Percentiles rank a stretch among this genome's conserved stretches.
Conservation (phyloP, 2,329 filamentous ascomycete genomes). For the Exophiala bonariae region DNA sequence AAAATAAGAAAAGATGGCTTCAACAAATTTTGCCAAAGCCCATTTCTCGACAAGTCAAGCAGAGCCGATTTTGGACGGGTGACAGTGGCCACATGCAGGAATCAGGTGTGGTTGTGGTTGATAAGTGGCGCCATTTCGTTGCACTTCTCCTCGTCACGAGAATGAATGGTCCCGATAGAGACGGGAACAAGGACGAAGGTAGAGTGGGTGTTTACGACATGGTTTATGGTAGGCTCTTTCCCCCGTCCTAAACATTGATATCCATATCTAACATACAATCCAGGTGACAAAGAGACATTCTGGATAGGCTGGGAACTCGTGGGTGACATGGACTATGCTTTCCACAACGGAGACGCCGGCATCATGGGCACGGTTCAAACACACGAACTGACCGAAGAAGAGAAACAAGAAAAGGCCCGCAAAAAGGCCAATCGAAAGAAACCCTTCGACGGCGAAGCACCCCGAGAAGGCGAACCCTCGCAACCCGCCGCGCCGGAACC, state of each 20-base stretch:
- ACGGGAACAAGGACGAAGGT: conserved; percentile 39
- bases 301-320: conserved; percentile 51
- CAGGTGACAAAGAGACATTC: conserved; percentile 52
- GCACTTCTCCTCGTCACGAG: conserved; percentile 40
- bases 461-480: not conserved
- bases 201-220: conserved; percentile 47
- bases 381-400: conserved; percentile 1
- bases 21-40: conserved; percentile 45
- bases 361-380: conserved; percentile 23
- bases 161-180: conserved; percentile 44
- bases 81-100: conserved; percentile 38
- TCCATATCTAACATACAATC: not conserved
- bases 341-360: conserved; percentile 41
- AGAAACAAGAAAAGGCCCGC: conserved; percentile 1
- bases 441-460: not conserved
- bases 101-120: conserved; percentile 48
- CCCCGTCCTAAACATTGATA: not conserved
- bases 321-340: conserved; percentile 44
- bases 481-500: not conserved
- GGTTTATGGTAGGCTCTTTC: conserved; percentile 41
- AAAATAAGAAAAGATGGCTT: conserved; percentile 40
- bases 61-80: conserved; percentile 30
- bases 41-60: conserved; percentile 41
- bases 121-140: conserved; percentile 49
- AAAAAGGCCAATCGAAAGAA: not conserved